Evolutionary conservation across 2,329 filamentous ascomycete species (phyloP).

Genomic region (Sporothrix globosa): DNA sequence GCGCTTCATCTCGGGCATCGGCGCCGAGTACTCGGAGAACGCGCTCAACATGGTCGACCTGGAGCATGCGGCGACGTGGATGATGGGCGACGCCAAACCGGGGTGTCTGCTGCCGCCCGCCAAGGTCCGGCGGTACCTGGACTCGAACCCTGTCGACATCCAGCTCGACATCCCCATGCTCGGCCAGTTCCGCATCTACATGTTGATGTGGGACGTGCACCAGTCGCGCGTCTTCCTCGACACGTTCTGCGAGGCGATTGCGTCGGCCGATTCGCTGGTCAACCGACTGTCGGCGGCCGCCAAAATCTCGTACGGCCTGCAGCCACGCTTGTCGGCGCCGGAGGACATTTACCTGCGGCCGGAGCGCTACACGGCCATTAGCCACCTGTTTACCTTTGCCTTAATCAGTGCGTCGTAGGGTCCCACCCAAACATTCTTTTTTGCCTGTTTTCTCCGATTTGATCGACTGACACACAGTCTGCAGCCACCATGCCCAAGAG

Average conservation of each 20-base stretch:
- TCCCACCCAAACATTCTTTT: neutral
- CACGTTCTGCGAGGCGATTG: constrained; percentile 60
- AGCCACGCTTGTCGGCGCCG: constrained; percentile 59
- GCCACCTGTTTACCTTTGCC: constrained; percentile 69
- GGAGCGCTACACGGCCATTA: constrained; percentile 69
- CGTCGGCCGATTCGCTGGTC: constrained; percentile 57
- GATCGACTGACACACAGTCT: constrained; percentile 32
- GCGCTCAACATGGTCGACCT: constrained; percentile 51
- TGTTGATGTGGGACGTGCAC: constrained; percentile 68
- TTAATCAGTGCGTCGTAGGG: constrained; percentile 61
- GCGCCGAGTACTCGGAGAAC: constrained; percentile 61
- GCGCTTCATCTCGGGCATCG: constrained; percentile 68
- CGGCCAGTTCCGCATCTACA: constrained; percentile 75
- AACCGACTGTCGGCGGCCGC: constrained; percentile 63
- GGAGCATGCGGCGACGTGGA: constrained; percentile 41
- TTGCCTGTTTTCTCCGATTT: constrained; percentile 37
- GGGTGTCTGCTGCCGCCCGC: constrained; percentile 66
- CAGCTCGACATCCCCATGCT: constrained; percentile 78
- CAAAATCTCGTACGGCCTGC: constrained; percentile 62
- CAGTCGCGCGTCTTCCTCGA: constrained; percentile 58
- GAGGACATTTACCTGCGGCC: constrained; percentile 69
- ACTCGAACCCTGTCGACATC: constrained; percentile 76
- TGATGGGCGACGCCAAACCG: constrained; percentile 49
- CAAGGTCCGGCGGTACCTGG: constrained; percentile 72
- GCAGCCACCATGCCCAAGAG: constrained; percentile 62